phyloP scores from a whole-genome alignment of 2,329 filamentous ascomycete genomes.

The Xylaria hypoxylon region DNA sequence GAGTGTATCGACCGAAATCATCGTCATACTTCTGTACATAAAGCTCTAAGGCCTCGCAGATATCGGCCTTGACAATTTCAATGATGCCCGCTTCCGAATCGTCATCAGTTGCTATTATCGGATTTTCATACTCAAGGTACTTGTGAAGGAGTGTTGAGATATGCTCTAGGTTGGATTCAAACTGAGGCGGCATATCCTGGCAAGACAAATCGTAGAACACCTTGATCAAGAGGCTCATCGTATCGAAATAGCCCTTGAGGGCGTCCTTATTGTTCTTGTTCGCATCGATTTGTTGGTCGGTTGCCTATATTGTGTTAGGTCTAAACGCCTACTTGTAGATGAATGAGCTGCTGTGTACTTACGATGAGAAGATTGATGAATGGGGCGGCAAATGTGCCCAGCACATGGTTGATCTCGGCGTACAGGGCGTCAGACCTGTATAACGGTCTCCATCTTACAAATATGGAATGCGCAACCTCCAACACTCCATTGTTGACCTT shows the following conservation, averaged over 20 bases:
- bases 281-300: constrained; percentile 77
- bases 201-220: constrained; percentile 97
- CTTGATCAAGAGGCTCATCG: constrained; percentile 88
- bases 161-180: constrained; percentile 85
- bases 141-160: constrained; percentile 88
- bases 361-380: constrained; percentile 85
- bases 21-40: constrained; percentile 97
- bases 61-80: constrained; percentile 91
- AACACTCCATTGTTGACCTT: constrained; percentile 93
- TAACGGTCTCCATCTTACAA: constrained; percentile 92
- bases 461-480: constrained; percentile 98
- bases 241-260: constrained; percentile 83
- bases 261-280: constrained; percentile 80
- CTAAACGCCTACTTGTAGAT: neutral
- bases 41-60: constrained; percentile 89
- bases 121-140: constrained; percentile 90
- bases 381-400: constrained; percentile 83
- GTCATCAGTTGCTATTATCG: constrained; percentile 84
- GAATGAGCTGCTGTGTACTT: constrained; percentile 46
- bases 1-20: constrained; percentile 83
- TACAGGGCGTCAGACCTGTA: constrained; percentile 94
- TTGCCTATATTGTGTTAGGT: constrained; percentile 61
- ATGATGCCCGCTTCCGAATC: constrained; percentile 87
- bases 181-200: constrained; percentile 93
- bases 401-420: constrained; percentile 95